Percentiles rank a stretch among this genome's conserved stretches.
phyloP scores from a whole-genome alignment of 768 basidiomycete species.

The Coprinellus micaceus region DNA sequence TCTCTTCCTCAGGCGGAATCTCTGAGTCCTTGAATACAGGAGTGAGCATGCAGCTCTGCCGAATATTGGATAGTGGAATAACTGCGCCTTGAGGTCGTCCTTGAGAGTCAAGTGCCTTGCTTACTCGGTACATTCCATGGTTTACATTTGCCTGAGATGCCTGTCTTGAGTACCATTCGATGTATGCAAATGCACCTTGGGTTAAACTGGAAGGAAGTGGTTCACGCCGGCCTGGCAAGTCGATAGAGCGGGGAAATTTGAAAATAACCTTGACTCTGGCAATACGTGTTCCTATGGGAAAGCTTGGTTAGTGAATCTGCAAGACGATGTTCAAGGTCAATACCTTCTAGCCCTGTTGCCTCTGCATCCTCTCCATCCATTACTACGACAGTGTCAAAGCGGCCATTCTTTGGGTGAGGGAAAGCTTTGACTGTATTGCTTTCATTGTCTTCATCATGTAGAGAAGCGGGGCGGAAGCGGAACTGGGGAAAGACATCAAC shows the following conservation, averaged over 20 bases:
- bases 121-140: slow-evolving; percentile 4
- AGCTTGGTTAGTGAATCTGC: background rate
- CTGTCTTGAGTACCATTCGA: slow-evolving; percentile 2
- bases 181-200: slow-evolving; percentile 9
- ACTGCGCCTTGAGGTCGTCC: slow-evolving; percentile 16
- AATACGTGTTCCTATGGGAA: slow-evolving; percentile 15
- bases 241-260: slow-evolving; percentile 10
- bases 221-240: background rate
- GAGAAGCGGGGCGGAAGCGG: slow-evolving; percentile 16
- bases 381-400: slow-evolving; percentile 25
- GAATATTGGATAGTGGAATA: slow-evolving; percentile 27
- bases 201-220: slow-evolving; percentile 13
- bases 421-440: slow-evolving; percentile 19
- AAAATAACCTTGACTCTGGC: slow-evolving; percentile 23
- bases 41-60: slow-evolving; percentile 30
- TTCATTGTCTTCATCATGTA: slow-evolving; percentile 18
- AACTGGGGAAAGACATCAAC: slow-evolving; percentile 22
- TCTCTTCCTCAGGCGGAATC: background rate
- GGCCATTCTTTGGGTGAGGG: slow-evolving; percentile 14
- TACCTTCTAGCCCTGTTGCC: slow-evolving; percentile 19
- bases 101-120: slow-evolving; percentile 1
- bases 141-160: background rate
- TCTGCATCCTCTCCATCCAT: slow-evolving; percentile 17
- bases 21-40: slow-evolving; percentile 19
- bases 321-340: background rate